A percentile compares a stretch with the other conserved stretches of the same genome.
These are phyloP conservation scores for Entomortierella beljakovae DNA, from an alignment of 192 early-diverging fungal genomes.

Conservation along the genomic window DNA sequence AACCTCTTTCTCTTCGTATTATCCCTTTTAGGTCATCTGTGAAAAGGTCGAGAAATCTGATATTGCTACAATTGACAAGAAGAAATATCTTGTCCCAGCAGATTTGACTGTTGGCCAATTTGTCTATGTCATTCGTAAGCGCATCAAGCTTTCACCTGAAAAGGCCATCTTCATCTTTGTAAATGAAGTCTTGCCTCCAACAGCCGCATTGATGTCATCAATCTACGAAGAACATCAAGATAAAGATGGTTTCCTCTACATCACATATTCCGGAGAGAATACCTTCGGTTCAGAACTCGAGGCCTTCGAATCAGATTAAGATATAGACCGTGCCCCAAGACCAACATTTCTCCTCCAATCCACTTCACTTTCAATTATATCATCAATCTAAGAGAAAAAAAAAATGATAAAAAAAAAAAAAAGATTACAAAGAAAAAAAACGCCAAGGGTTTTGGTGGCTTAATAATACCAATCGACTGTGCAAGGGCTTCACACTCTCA, in stretches of 20 bases:
- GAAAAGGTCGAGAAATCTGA: constrained; percentile 99
- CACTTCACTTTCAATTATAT: neutral
- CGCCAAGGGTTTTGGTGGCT: too few species aligned
- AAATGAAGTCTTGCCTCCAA: constrained; percentile 95
- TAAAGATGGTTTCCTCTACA: constrained; percentile 98
- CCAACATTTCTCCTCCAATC: neutral
- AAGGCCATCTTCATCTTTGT: constrained; percentile 99
- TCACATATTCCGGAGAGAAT: constrained; percentile 92
- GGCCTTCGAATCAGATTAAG: constrained; percentile 19
- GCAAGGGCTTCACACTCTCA: neutral
- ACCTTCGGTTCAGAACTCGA: constrained; percentile 73
- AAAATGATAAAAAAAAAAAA: constrained; percentile 7
- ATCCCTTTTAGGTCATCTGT: constrained; percentile 73
- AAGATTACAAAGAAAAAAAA: neutral
- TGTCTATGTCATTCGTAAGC: constrained; percentile 96
- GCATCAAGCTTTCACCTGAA: constrained; percentile 96
- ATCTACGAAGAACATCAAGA: constrained; percentile 99
- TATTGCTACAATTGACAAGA: constrained; percentile 98
- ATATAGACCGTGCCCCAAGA: neutral
- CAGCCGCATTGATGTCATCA: constrained; percentile 89
- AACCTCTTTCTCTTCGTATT: neutral
- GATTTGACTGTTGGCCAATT: constrained; percentile 98
- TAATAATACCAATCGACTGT: neutral
- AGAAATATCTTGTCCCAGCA: constrained; percentile 97
- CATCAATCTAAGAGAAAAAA: constrained; percentile 1